Evolutionary conservation across 2,329 filamentous ascomycete genomes (phyloP), one percentile per base, ranked within the genome.

Genomic region (Diplodia seriata): DNA sequence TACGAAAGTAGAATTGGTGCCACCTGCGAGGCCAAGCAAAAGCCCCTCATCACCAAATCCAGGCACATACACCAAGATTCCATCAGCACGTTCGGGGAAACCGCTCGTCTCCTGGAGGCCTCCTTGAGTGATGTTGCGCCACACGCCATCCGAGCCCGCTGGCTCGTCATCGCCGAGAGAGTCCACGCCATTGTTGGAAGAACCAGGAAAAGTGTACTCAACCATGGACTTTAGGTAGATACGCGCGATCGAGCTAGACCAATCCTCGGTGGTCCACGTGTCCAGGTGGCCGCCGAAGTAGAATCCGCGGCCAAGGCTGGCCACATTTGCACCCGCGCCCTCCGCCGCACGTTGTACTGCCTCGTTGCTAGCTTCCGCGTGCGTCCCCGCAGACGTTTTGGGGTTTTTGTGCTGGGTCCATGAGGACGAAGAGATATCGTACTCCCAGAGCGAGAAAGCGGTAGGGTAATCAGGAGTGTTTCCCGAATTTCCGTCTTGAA

Each of bases 201-300:
- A 89, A 4, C 89, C 89, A 0, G 91, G 91, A 71, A 91, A 91
- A 0, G 90, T 93, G 73, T 90, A 94, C 74, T 94, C 91, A 15
- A 93, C 80, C 36, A 94, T 80, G 55, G 89, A 91, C 78, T 89
- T 92, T 53, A 94, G 79, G 74, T 93, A 94, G 0, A 92, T 81
- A 5, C 90, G 83, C 0, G 82, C 78, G 26, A 87, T 82, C 65
- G 87, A 84, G 62, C 86, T 85, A n/a, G 88, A 88, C 91, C 91
- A 93, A 14, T 88, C 90, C 70, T 83, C 76, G 1, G 86, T 88
- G 0, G 85, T 88, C 69, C 86, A 85, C 31, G 81, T 83, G 75
- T 94, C 91, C 6, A 91, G 80, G 76, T 93, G 91, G 0, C 91
- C 91, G 31, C 90, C 91, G 77, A 94, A 94, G 76, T 92, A 94